Evolutionary conservation across 2,329 filamentous ascomycete species (phyloP).

Genomic region (Coniochaeta pulveracea): DNA sequence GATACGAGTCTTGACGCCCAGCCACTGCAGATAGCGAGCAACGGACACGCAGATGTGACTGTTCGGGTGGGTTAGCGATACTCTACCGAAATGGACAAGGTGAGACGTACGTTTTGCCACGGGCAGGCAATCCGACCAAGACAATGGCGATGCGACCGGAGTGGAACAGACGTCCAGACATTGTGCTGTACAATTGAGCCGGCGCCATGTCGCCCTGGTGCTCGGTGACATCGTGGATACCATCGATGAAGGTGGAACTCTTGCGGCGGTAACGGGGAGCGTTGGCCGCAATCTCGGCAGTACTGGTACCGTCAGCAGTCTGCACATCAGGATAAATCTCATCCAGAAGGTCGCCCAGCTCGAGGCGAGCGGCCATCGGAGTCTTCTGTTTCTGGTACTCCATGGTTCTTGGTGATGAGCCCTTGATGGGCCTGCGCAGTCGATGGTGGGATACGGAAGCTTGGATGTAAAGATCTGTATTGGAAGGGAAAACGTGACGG

Average conservation of each 20-base stretch:
- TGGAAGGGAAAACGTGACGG: not conserved
- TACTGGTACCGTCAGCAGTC: slow-evolving; percentile 44
- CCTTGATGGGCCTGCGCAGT: too few relatives aligned
- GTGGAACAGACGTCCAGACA: slow-evolving; percentile 93
- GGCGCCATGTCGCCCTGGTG: slow-evolving; percentile 69
- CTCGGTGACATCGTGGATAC: slow-evolving; percentile 85
- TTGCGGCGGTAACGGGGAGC: slow-evolving; percentile 82
- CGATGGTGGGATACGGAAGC: too few relatives aligned
- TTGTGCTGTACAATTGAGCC: slow-evolving; percentile 94
- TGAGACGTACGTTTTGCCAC: slow-evolving; percentile 74
- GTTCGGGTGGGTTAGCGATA: slow-evolving; percentile 9
- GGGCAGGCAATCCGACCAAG: slow-evolving; percentile 87
- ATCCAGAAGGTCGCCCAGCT: slow-evolving; percentile 9
- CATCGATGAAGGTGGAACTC: slow-evolving; percentile 94
- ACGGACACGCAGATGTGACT: slow-evolving; percentile 93
- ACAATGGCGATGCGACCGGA: slow-evolving; percentile 95
- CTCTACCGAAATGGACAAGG: not conserved
- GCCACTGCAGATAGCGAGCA: slow-evolving; percentile 74
- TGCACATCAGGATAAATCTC: too few relatives aligned
- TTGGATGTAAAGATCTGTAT: not conserved
- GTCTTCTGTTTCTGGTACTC: too few relatives aligned
- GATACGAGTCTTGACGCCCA: slow-evolving; percentile 95
- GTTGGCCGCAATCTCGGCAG: slow-evolving; percentile 83
- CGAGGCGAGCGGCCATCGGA: slow-evolving; percentile 5
- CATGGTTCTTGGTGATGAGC: too few relatives aligned